These are phyloP conservation scores for Globisporangium spiculum DNA, from an alignment of 352 stramenopile species.

Conservation along the genomic window DNA sequence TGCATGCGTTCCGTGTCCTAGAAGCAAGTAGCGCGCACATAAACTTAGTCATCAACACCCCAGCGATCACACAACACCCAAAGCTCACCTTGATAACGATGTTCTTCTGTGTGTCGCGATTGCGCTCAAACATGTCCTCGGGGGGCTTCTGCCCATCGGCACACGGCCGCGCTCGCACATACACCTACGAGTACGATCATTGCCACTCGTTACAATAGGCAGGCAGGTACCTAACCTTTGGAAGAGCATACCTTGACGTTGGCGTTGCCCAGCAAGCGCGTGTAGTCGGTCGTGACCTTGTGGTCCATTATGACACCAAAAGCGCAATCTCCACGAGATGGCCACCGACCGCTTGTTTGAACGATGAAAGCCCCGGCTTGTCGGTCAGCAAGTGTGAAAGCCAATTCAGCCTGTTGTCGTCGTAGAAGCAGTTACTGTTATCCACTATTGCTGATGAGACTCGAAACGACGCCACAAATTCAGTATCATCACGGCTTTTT, in stretches of 20 bases:
- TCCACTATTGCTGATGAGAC: neutral
- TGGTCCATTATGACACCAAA: conserved; percentile 56
- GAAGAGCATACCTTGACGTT: conserved; percentile 62
- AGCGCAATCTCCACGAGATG: no score
- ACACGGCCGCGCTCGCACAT: conserved; percentile 75
- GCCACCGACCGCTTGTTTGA: no score
- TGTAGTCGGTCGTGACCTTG: conserved; percentile 87
- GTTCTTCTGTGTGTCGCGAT: conserved; percentile 71
- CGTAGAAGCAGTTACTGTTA: neutral
- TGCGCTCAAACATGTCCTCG: conserved; percentile 84
- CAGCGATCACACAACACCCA: neutral
- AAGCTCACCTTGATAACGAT: conserved; percentile 72
- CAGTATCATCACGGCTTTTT: neutral
- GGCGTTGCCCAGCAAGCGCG: conserved; percentile 63
- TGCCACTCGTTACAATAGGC: no score
- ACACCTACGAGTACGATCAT: conserved; percentile 33
- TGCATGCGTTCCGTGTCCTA: conserved; percentile 83
- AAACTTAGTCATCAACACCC: neutral
- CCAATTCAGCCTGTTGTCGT: neutral
- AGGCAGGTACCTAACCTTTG: no score
- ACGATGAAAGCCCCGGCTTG: neutral
- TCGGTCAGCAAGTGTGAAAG: neutral
- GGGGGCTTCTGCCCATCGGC: conserved; percentile 61
- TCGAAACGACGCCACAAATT: neutral
- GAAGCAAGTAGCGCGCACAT: neutral